phyloP scores from a whole-genome alignment of 371 early-diverging fungal species.

The Rhizopus delemar region DNA sequence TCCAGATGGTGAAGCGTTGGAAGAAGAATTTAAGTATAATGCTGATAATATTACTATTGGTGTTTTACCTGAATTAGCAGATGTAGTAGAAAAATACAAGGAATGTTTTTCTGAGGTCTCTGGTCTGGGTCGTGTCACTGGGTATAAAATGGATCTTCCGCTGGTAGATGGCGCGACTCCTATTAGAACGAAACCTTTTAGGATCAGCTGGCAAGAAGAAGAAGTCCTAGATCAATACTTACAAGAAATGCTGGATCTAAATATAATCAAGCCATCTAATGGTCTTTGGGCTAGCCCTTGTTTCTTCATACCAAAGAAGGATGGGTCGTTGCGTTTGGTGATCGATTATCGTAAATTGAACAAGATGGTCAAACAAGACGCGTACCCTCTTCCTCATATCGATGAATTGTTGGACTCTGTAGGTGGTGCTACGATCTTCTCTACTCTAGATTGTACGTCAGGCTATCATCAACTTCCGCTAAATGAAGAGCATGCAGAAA shows the following conservation, averaged over 20 bases:
- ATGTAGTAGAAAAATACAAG: conserved; percentile 2
- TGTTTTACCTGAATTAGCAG: neutral
- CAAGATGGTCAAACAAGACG: conserved; percentile 22
- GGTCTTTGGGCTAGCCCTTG: conserved; percentile 38
- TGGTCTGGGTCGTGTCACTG: conserved; percentile 11
- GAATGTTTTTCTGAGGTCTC: conserved; percentile 18
- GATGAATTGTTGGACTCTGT: too few relatives aligned
- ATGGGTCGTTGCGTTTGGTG: conserved; percentile 22
- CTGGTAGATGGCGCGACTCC: conserved; percentile 8
- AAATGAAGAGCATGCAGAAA: too few relatives aligned
- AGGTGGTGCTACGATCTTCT: too few relatives aligned
- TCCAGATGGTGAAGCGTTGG: too few relatives aligned
- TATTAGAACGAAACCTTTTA: conserved; percentile 12
- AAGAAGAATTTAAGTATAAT: neutral
- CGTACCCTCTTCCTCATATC: too few relatives aligned
- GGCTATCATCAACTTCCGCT: too few relatives aligned
- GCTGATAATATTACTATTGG: conserved; percentile 7
- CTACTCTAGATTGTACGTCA: too few relatives aligned
- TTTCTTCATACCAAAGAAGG: conserved; percentile 51
- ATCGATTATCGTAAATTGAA: conserved; percentile 48
- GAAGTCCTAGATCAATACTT: conserved; percentile 6
- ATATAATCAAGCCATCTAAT: conserved; percentile 15
- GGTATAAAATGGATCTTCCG: neutral
- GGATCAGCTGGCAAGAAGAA: conserved; percentile 23
- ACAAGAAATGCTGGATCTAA: conserved; percentile 16